phyloP scores from a whole-genome alignment of 805 yeast species.

The Kodamaea neixiangensis region DNA sequence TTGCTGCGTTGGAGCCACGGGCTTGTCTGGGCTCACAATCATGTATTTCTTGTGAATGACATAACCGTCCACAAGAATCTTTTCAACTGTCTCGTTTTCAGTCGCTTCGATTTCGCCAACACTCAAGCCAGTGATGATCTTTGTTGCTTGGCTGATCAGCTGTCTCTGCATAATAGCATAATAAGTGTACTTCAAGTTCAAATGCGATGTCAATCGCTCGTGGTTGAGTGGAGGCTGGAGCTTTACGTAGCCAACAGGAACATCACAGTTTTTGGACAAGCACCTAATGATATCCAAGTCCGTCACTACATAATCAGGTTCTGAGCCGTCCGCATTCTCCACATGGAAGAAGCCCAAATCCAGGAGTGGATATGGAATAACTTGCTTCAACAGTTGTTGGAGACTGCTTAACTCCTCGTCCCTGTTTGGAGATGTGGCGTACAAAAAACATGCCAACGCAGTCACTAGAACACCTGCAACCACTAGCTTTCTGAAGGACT shows the following conservation, averaged over 20 bases:
- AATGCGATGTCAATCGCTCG: neutral
- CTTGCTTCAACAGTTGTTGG: slow-evolving; percentile 1
- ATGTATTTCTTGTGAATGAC: slow-evolving; percentile 9
- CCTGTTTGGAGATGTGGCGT: neutral
- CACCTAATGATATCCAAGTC: slow-evolving; percentile 14
- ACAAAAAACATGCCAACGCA: neutral
- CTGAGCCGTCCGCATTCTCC: neutral
- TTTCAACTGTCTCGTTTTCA: neutral
- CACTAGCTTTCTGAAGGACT: slow-evolving; percentile 10
- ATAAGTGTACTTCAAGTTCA: slow-evolving; percentile 7
- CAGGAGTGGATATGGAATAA: slow-evolving; percentile 10
- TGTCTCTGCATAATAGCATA: slow-evolving; percentile 9
- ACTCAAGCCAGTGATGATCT: slow-evolving; percentile 8
- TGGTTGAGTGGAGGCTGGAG: slow-evolving; percentile 14
- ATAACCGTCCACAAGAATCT: slow-evolving; percentile 7
- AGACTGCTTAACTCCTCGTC: neutral
- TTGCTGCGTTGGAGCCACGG: slow-evolving; percentile 7
- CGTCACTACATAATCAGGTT: slow-evolving; percentile 9
- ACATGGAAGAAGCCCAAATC: slow-evolving; percentile 11
- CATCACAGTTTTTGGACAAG: slow-evolving; percentile 10
- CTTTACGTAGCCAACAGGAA: slow-evolving; percentile 14
- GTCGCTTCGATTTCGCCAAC: neutral
- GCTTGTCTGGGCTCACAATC: slow-evolving; percentile 8
- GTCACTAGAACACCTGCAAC: neutral
- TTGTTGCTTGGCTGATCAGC: slow-evolving; percentile 8